Evolutionary conservation across 2,329 filamentous ascomycete genomes (phyloP), one percentile per base, ranked within the genome.

Genomic region (Tricladium varicosporioides): DNA sequence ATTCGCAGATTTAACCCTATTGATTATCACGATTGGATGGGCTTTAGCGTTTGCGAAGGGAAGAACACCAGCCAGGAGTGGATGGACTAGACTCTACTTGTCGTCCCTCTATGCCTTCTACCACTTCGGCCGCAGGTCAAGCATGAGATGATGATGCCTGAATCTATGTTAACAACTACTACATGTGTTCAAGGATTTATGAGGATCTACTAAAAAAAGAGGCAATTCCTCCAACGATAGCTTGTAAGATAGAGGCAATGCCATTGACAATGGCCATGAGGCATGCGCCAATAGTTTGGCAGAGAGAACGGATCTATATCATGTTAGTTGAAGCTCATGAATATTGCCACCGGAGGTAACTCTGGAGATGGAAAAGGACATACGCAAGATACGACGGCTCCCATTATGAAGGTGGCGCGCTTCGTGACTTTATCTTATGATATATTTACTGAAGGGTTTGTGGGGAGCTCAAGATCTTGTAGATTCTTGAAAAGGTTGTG

Each of bases 211-310:
- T 13, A 61, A 73, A 71, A 63, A 73, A 65, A 15, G 61, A 53
- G 31, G 66, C 67, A 43, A 70, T 69, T 46, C 63, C 69, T 14
- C 61, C 60, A 53, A 71, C 65, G 60, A 71, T 69, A 8, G 63
- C 66, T 59, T 67, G 61, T n/a, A 70, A 65, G 31, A 70, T 60
- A n/a, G 57, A 57, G 42, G 68, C 80, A 60, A 84, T 81, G 51
- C 75, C 79, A 63, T 81, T 80, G 60, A 84, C 76, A 60, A 84
- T 75, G 61, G 76, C 76, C 76, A 81, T 71, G 43, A 71, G 62
- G 44, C 65, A 65, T 22, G 63, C 55, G 33, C 69, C 69, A 57
- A 71, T 70, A 51, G 69, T 66, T 40, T 63, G 67, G 64, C 68
- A 70, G 44, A 71, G 47, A 53, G 61, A 59, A 31, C 62, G 59